Conservation (phyloP, 2,329 filamentous ascomycete species). For the Furcasterigmium furcatum region DNA sequence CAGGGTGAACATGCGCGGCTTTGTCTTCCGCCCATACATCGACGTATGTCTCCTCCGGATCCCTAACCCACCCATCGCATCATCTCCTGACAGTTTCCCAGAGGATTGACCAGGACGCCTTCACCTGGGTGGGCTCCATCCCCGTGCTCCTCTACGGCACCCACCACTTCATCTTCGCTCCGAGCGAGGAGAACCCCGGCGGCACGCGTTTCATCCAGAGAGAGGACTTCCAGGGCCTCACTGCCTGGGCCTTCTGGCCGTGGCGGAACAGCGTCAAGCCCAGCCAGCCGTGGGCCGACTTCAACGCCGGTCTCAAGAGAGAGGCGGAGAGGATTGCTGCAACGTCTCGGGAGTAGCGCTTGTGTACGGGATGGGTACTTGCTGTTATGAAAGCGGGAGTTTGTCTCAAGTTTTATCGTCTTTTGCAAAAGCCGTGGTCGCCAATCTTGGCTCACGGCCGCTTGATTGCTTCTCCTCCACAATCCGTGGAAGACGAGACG, state of each 20-base stretch:
- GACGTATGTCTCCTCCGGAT: too few species aligned
- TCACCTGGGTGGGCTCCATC: conserved; percentile 14
- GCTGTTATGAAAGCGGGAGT: too few species aligned
- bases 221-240: conserved; percentile 12
- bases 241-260: conserved; percentile 7
- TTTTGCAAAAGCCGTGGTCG: too few species aligned
- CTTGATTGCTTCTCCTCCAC: too few species aligned
- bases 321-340: conserved; percentile 4
- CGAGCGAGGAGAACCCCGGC: conserved; percentile 14
- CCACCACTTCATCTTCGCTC: conserved; percentile 15
- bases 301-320: conserved; percentile 7
- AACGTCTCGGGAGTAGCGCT: too few species aligned
- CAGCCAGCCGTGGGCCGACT: conserved; percentile 4
- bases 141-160: conserved; percentile 13
- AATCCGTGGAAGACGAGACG: too few species aligned
- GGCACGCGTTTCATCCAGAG: conserved; percentile 16
- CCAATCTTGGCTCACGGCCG: too few species aligned
- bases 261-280: conserved; percentile 2
- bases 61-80: background rate
- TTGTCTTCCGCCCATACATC: background rate
- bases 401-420: too few species aligned
- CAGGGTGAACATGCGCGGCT: background rate
- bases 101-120: conserved; percentile 8
- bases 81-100: too few species aligned
- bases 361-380: too few species aligned